These are phyloP conservation scores for Candolleomyces efflorescens DNA, from an alignment of 768 basidiomycete genomes.

Conservation along the genomic window DNA sequence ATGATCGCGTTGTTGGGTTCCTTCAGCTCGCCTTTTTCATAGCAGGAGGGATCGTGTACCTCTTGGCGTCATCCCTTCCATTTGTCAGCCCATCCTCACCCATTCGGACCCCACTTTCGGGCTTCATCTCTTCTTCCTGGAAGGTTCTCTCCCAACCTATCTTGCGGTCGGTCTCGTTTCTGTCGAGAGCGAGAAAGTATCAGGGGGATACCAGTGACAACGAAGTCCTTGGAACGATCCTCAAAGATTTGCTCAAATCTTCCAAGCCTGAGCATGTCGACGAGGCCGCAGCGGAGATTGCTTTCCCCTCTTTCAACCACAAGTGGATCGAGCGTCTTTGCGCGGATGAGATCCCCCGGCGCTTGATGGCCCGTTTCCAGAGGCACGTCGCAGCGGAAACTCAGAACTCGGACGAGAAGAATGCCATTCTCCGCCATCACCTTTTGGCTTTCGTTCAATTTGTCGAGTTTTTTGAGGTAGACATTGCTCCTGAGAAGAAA, in stretches of 20 bases:
- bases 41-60: neutral
- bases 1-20: neutral
- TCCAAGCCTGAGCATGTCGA: neutral
- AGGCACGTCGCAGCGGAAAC: neutral
- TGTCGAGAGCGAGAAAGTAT: no score
- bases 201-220: no score
- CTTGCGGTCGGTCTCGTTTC: no score
- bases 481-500: no score
- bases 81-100: neutral
- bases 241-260: neutral
- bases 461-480: no score
- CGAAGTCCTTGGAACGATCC: no score
- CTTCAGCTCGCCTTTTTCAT: neutral
- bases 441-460: neutral
- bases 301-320: neutral
- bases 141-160: no score
- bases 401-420: neutral
- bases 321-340: slow-evolving; percentile 1
- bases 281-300: neutral
- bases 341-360: neutral
- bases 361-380: neutral
- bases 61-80: neutral
- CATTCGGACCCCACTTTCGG: neutral
- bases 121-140: no score
- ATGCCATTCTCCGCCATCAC: neutral